Evolutionary conservation across 768 basidiomycete species (phyloP), one percentile per base, ranked within the genome.

Genomic region (Leccinellum albellum): DNA sequence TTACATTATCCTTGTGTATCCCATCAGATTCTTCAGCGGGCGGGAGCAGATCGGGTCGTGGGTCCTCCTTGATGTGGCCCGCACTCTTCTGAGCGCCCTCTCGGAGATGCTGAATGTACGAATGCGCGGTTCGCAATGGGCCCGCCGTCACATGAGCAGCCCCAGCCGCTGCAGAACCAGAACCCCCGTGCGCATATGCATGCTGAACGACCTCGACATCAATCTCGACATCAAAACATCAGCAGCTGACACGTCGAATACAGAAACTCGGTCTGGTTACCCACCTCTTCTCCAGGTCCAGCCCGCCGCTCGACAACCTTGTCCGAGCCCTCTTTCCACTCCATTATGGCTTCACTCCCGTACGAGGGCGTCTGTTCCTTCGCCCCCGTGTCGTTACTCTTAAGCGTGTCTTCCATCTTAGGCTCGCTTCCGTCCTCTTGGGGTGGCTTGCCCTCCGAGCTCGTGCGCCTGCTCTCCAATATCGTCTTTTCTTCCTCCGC

Each of bases 291-390:
- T 23, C 84, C 86, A 4, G 82, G 81, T 2, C 81, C 81, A 5
- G 62, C 66, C 10, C 80, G 78, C 35, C 80, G 74, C 66, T 94
- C 91, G 29, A 91, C 75, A 46, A 94, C 69, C 31, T 76, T 76
- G 66, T 87, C 81, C 29, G 80, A 76, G 3, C 89, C 89, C 66
- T 94, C 89, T 65, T 78, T 77, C 85, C 88, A 93, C 64, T 89
- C 86, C 24, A 76, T 59, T 17, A 40, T 40, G 4, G 33, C 57
- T 47, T 73, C 78, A 2, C 60, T 69, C 17, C 82, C 80, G 58
- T 84, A 80, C 2, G 81, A 79, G 10, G 73, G 74, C 7, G 65
- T 68, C 46, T 81, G 77, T 13, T 72, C 72, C 51, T 71, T 72
- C 13, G 26, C 26, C 26, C 45, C 55, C 2, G 31, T 53, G 14